Conservation (phyloP, 106 monocot genomes). For the Apostasia ramifera region DNA sequence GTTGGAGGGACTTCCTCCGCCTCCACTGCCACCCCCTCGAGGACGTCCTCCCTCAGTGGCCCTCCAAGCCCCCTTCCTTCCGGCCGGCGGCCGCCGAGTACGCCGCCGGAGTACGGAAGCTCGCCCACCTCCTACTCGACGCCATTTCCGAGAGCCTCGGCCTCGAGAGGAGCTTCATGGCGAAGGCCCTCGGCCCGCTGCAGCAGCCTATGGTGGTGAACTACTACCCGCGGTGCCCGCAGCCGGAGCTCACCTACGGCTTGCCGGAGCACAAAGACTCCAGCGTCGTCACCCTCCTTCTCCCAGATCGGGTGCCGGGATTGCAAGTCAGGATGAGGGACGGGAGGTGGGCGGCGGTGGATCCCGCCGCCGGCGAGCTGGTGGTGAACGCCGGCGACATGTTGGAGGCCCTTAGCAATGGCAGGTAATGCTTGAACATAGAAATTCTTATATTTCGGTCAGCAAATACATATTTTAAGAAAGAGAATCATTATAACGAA, state of each 20-base stretch:
- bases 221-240: conserved; percentile 76
- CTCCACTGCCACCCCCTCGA: conserved; percentile 83
- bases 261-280: conserved; percentile 62
- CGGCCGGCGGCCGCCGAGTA: conserved; percentile 43
- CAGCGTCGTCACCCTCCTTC: conserved; percentile 37
- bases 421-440: too few species aligned
- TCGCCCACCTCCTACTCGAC: conserved; percentile 30
- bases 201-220: conserved; percentile 79
- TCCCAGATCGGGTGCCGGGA: conserved; percentile 31
- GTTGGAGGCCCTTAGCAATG: conserved; percentile 18
- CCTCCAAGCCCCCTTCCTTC: conserved; percentile 50
- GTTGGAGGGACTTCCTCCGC: conserved; percentile 81
- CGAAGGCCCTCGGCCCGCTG: conserved; percentile 51
- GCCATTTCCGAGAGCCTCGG: conserved; percentile 65
- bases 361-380: conserved; percentile 19
- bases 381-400: conserved; percentile 44
- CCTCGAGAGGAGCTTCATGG: conserved; percentile 36
- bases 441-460: too few species aligned
- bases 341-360: conserved; percentile 31
- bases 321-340: conserved; percentile 27
- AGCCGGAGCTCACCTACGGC: conserved; percentile 67
- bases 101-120: conserved; percentile 22
- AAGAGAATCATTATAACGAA: too few species aligned
- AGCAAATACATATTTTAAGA: not conserved
- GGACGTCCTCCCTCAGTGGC: conserved; percentile 59